These are phyloP conservation scores for Ogataea ramenticola DNA, from an alignment of 805 yeast genomes.

Conservation along the genomic window DNA sequence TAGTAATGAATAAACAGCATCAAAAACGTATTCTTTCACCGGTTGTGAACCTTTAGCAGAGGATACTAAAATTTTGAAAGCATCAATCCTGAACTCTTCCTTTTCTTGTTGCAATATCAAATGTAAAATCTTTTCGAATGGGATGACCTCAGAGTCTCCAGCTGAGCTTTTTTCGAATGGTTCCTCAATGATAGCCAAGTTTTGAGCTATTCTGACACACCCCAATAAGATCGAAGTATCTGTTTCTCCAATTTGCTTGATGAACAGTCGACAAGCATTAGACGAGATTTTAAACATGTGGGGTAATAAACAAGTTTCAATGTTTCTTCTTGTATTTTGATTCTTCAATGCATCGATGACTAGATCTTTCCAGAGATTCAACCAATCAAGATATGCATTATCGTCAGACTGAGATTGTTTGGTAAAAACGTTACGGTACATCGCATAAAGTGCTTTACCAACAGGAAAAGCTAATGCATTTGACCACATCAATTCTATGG, in stretches of 20 bases:
- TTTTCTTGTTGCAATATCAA: conserved; percentile 35
- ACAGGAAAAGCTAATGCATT: conserved; percentile 61
- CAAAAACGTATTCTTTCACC: conserved; percentile 38
- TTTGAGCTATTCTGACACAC: conserved; percentile 58
- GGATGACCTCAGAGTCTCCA: conserved; percentile 22
- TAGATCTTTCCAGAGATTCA: conserved; percentile 40
- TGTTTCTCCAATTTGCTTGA: conserved; percentile 19
- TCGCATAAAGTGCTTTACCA: conserved; percentile 45
- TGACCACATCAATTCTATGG: conserved; percentile 45
- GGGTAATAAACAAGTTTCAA: conserved; percentile 57
- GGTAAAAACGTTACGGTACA: conserved; percentile 27
- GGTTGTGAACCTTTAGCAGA: conserved; percentile 57
- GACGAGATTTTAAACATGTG: conserved; percentile 49
- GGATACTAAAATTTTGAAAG: conserved; percentile 53
- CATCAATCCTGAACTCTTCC: conserved; percentile 37
- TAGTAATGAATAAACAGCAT: conserved; percentile 35
- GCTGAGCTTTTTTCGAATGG: conserved; percentile 32
- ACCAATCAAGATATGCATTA: conserved; percentile 45
- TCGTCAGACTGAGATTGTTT: conserved; percentile 10
- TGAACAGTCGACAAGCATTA: conserved; percentile 32
- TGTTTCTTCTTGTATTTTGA: conserved; percentile 32
- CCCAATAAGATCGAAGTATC: conserved; percentile 40
- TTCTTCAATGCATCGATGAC: conserved; percentile 29
- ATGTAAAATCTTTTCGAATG: conserved; percentile 26
- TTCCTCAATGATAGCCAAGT: conserved; percentile 42